Evolutionary conservation across 495 filamentous ascomycete species (phyloP).

Genomic region (Aspergillus ellipticus): DNA sequence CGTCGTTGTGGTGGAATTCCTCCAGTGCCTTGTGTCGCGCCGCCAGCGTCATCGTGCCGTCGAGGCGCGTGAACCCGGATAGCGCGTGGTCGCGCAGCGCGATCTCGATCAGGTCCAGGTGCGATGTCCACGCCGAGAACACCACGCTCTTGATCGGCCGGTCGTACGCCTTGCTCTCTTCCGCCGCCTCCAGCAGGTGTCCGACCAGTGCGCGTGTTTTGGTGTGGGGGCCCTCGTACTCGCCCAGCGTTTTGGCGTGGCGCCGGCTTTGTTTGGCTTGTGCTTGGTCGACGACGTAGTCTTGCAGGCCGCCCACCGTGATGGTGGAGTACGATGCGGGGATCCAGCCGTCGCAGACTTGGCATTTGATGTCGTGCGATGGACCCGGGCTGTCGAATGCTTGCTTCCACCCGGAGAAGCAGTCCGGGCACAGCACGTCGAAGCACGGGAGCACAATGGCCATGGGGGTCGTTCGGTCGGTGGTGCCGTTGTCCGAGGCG

Average conservation of each 20-base stretch:
- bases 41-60: slow-evolving; percentile 76
- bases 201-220: slow-evolving; percentile 79
- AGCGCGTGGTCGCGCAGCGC: slow-evolving; percentile 68
- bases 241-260: slow-evolving; percentile 57
- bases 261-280: slow-evolving; percentile 47
- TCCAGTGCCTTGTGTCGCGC: slow-evolving; percentile 70
- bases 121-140: slow-evolving; percentile 90
- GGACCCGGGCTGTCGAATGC: slow-evolving; percentile 19
- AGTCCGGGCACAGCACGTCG: slow-evolving; percentile 73
- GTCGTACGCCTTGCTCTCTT: slow-evolving; percentile 59
- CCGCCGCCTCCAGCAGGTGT: slow-evolving; percentile 56
- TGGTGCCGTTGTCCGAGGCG: slow-evolving; percentile 41
- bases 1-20: slow-evolving; percentile 67
- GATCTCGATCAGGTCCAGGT: slow-evolving; percentile 88
- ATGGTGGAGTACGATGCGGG: slow-evolving; percentile 60
- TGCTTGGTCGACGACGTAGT: slow-evolving; percentile 51
- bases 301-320: slow-evolving; percentile 58
- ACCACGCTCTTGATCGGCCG: slow-evolving; percentile 83
- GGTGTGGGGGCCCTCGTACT: slow-evolving; percentile 82
- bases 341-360: slow-evolving; percentile 60
- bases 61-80: slow-evolving; percentile 67
- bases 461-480: slow-evolving; percentile 60
- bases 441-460: slow-evolving; percentile 78
- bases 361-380: slow-evolving; percentile 49
- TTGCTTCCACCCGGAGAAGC: slow-evolving; percentile 49